Base-by-base conservation (phyloP, 495 filamentous ascomycete species). In the Penicillium antarcticum region DNA sequence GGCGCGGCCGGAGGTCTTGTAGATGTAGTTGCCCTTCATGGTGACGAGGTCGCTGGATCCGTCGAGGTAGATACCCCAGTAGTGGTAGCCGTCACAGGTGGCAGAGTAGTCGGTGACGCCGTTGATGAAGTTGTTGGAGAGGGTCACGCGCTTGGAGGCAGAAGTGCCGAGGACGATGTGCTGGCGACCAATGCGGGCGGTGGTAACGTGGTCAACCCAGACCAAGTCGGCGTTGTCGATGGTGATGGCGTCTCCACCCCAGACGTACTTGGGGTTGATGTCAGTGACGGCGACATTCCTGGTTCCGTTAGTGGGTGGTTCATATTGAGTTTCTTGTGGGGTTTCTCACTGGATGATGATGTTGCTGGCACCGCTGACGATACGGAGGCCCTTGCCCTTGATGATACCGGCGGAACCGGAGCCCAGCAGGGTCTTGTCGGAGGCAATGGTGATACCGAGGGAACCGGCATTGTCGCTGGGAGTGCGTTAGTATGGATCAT, bases 151-250 rank as follows among this genome's bases (percentile, higher is more conserved):
- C 56, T 69, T 69, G 56, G 64, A 65, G 43, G 72, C 64, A 1
- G 58, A 35, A 42, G 63, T 67, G 35, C 74, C 74, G 32, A 74
- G 68, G 32, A 74, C 69, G 52, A 70, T 67, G 61, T 76, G 73
- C 44, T 78, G 75, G 33, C 74, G 71, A 24, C 69, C 71, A 40
- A 75, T 70, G 47, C 67, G 66, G 38, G 72, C 71, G 36, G 71
- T 76, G 17, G 67, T 73, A 34, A 78, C 74, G 57, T 76, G 71
- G 59, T 74, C 74, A 51, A 79, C 72, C 74, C 74, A 77, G 59
- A 77, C 54, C 52, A 74, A 39, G 55, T 75, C 71, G 29, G 52
- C 45, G 52, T 70, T 62, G 46, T 73, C 60, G 35, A 77, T 51
- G 48, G 72, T 75, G 56, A 77, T 75, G 24, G 66, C 74, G 45